These are phyloP conservation scores for Triticum monococcum DNA, from an alignment of 176 grass and related monocot genomes.

Conservation along the genomic window DNA sequence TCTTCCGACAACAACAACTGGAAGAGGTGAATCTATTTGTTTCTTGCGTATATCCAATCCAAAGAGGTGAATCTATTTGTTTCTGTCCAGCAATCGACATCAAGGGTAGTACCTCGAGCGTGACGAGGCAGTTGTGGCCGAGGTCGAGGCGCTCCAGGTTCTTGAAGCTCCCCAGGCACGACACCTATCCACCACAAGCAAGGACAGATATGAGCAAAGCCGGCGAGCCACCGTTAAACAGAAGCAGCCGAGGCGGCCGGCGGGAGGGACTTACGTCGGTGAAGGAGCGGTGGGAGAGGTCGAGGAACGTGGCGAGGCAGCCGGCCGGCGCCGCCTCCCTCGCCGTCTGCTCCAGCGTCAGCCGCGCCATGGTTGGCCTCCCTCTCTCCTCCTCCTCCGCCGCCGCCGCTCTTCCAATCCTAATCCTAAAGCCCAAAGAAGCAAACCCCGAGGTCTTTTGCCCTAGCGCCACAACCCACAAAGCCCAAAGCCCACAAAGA, in stretches of 20 bases:
- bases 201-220: too few relatives aligned
- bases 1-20: too few relatives aligned
- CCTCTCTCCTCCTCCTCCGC: neutral
- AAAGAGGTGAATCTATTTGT: neutral
- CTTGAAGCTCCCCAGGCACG: conserved; percentile 64
- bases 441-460: neutral
- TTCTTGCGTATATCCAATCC: too few relatives aligned
- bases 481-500: neutral
- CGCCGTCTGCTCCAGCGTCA: conserved; percentile 71
- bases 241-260: neutral
- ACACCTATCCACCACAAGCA: too few relatives aligned
- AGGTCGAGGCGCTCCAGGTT: conserved; percentile 89
- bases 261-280: conserved; percentile 43
- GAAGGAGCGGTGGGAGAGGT: conserved; percentile 74
- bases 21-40: too few relatives aligned
- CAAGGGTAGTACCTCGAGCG: conserved; percentile 52
- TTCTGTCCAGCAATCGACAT: neutral
- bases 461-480: neutral
- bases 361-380: conserved; percentile 43
- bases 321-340: conserved; percentile 46
- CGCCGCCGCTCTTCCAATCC: neutral
- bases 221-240: neutral
- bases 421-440: neutral
- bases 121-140: conserved; percentile 78
- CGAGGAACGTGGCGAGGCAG: conserved; percentile 34